These are phyloP conservation scores for Fusarium sp. DNA, from an alignment of 2,329 filamentous ascomycete genomes.

Conservation along the genomic window DNA sequence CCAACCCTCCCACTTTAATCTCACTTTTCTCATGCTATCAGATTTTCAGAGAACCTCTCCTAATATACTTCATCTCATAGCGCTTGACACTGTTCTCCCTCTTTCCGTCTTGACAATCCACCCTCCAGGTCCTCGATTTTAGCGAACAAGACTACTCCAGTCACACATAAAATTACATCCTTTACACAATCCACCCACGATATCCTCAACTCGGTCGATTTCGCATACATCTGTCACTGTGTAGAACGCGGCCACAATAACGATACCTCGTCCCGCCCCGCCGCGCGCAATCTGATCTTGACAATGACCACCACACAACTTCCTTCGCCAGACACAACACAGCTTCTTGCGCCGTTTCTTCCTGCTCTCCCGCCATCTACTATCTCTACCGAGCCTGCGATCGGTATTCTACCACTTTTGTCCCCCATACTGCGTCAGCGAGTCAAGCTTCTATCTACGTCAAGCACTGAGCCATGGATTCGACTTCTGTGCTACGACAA, in stretches of 20 bases:
- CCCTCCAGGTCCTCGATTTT: slow-evolving; percentile 24
- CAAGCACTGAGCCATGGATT: slow-evolving; percentile 76
- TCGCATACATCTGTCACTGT: not conserved
- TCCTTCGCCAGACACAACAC: slow-evolving; percentile 58
- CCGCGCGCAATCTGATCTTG: slow-evolving; percentile 5
- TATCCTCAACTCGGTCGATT: slow-evolving; percentile 5
- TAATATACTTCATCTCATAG: not conserved
- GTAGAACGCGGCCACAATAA: slow-evolving; percentile 14
- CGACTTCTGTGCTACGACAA: slow-evolving; percentile 77
- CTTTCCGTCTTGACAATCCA: slow-evolving; percentile 19
- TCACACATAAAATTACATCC: slow-evolving; percentile 31
- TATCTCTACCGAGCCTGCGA: slow-evolving; percentile 67
- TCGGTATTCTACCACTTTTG: slow-evolving; percentile 68
- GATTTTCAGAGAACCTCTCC: not conserved
- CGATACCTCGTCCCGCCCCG: not conserved
- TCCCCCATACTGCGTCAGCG: slow-evolving; percentile 75
- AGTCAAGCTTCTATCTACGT: slow-evolving; percentile 72
- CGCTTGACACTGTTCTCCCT: slow-evolving; percentile 8
- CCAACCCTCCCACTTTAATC: slow-evolving; percentile 4
- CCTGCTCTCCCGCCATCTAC: slow-evolving; percentile 70
- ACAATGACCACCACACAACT: slow-evolving; percentile 50
- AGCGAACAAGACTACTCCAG: slow-evolving; percentile 16
- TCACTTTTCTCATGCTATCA: slow-evolving; percentile 1
- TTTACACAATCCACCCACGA: slow-evolving; percentile 7
- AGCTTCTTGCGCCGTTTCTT: slow-evolving; percentile 67